Percentiles rank a stretch among this genome's conserved stretches.
Conservation (phyloP, 805 yeast species). For the Tetrapisispora iriomotensis region DNA sequence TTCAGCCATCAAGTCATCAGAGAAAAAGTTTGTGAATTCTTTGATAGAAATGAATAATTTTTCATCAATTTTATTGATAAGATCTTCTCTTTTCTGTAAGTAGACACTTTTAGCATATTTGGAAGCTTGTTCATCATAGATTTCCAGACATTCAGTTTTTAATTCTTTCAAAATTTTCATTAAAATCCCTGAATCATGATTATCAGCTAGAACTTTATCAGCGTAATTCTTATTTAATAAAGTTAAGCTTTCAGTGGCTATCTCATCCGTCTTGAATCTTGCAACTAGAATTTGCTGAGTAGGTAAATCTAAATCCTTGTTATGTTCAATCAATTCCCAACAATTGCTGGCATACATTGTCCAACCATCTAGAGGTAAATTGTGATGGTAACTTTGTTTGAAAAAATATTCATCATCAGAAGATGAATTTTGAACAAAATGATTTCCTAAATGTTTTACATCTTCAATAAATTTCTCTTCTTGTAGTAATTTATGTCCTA, state of each 20-base stretch:
- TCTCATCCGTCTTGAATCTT: constrained; percentile 88
- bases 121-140: constrained; percentile 65
- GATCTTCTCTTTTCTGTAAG: constrained; percentile 43
- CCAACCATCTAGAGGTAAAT: constrained; percentile 95
- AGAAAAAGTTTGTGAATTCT: constrained; percentile 32
- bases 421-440: constrained; percentile 34
- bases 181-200: constrained; percentile 26
- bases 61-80: constrained; percentile 40
- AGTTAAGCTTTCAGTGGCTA: constrained; percentile 44
- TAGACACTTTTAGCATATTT: constrained; percentile 64
- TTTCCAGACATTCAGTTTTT: constrained; percentile 36
- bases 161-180: constrained; percentile 37
- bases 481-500: constrained; percentile 80
- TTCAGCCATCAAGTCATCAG: constrained; percentile 25
- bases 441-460: constrained; percentile 53
- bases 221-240: constrained; percentile 33
- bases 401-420: constrained; percentile 34
- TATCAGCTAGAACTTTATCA: constrained; percentile 20
- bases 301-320: constrained; percentile 91
- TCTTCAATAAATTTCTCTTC: constrained; percentile 57
- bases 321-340: constrained; percentile 89
- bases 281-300: constrained; percentile 95
- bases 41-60: constrained; percentile 38
- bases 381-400: constrained; percentile 53
- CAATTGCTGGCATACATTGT: constrained; percentile 78